These are phyloP conservation scores for Xerocomellus chrysenteron DNA, from an alignment of 768 basidiomycete species.

Conservation along the genomic window DNA sequence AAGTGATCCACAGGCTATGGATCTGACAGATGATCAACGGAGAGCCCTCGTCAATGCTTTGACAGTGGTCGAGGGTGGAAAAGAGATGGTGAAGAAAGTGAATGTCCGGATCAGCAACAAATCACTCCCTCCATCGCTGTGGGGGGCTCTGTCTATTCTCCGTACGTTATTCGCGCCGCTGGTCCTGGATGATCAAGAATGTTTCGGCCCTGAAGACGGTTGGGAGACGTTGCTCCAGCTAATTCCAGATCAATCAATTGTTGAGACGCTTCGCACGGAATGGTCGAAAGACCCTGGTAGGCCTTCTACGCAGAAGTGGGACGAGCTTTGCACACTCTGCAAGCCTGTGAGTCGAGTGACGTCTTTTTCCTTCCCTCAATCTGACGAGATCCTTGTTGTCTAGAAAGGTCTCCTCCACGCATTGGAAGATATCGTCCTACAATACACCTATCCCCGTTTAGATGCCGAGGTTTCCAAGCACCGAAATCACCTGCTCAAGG, in stretches of 20 bases:
- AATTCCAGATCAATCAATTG: slow-evolving; percentile 62
- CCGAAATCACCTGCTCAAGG: slow-evolving; percentile 95
- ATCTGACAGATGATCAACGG: slow-evolving; percentile 88
- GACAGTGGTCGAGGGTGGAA: slow-evolving; percentile 78
- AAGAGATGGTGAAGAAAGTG: slow-evolving; percentile 79
- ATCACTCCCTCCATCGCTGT: slow-evolving; percentile 70
- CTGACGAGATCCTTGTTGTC: not conserved
- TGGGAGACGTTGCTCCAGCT: slow-evolving; percentile 74
- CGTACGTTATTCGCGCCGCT: slow-evolving; percentile 59
- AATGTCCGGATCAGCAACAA: slow-evolving; percentile 55
- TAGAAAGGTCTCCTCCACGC: slow-evolving; percentile 41
- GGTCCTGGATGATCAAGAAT: slow-evolving; percentile 81
- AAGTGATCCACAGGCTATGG: slow-evolving; percentile 84
- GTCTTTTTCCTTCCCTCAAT: not conserved
- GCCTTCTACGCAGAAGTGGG: slow-evolving; percentile 74
- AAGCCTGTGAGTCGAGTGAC: slow-evolving; percentile 30
- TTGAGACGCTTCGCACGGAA: slow-evolving; percentile 46
- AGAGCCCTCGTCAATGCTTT: slow-evolving; percentile 84
- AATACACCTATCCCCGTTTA: slow-evolving; percentile 94
- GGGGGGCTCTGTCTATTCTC: slow-evolving; percentile 53
- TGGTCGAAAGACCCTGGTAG: slow-evolving; percentile 57
- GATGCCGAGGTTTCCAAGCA: slow-evolving; percentile 98
- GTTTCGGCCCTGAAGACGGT: slow-evolving; percentile 67
- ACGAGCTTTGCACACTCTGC: slow-evolving; percentile 48
- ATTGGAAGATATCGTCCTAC: slow-evolving; percentile 85